Conservation (phyloP, 2,329 filamentous ascomycete genomes). For the Chaetoscypha palmicola region DNA sequence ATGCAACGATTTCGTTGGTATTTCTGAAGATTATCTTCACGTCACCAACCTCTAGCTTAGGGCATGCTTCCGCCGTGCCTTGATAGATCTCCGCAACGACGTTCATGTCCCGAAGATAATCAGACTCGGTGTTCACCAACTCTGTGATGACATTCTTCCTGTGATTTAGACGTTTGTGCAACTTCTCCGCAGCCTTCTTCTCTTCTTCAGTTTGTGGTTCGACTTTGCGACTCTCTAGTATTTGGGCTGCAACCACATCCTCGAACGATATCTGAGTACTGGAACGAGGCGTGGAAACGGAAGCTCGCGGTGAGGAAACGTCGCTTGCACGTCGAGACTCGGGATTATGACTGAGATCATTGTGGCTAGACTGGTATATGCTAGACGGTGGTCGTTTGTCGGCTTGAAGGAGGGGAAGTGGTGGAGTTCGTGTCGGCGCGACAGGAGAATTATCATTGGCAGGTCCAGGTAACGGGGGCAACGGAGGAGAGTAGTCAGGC, state of each 20-base stretch:
- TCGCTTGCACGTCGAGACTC: slow-evolving; percentile 28
- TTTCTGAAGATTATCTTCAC: slow-evolving; percentile 90
- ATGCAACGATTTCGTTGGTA: slow-evolving; percentile 80
- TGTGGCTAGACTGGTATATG: slow-evolving; percentile 25
- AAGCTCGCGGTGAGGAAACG: slow-evolving; percentile 25
- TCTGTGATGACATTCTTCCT: slow-evolving; percentile 84
- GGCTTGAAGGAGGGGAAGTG: slow-evolving; percentile 14
- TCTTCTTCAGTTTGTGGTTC: slow-evolving; percentile 28
- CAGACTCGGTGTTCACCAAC: slow-evolving; percentile 84
- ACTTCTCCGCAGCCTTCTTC: slow-evolving; percentile 42
- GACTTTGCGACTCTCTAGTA: slow-evolving; percentile 2
- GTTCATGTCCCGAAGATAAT: slow-evolving; percentile 91
- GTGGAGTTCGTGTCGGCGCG: slow-evolving; percentile 16
- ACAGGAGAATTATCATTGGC: slow-evolving; percentile 7
- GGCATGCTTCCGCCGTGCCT: slow-evolving; percentile 76
- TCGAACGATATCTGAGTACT: slow-evolving; percentile 28
- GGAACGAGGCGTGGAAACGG: slow-evolving; percentile 29
- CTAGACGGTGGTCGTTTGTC: slow-evolving; percentile 23
- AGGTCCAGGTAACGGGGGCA: slow-evolving; percentile 7
- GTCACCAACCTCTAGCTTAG: slow-evolving; percentile 73
- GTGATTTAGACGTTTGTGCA: slow-evolving; percentile 67
- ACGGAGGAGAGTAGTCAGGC: slow-evolving; percentile 23
- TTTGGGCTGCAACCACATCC: slow-evolving; percentile 8
- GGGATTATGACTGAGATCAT: slow-evolving; percentile 15
- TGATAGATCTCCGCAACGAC: slow-evolving; percentile 98